Percentiles rank a stretch among this genome's conserved stretches.
phyloP scores from a whole-genome alignment of 2,329 filamentous ascomycete genomes.

The Alternaria burnsii region DNA sequence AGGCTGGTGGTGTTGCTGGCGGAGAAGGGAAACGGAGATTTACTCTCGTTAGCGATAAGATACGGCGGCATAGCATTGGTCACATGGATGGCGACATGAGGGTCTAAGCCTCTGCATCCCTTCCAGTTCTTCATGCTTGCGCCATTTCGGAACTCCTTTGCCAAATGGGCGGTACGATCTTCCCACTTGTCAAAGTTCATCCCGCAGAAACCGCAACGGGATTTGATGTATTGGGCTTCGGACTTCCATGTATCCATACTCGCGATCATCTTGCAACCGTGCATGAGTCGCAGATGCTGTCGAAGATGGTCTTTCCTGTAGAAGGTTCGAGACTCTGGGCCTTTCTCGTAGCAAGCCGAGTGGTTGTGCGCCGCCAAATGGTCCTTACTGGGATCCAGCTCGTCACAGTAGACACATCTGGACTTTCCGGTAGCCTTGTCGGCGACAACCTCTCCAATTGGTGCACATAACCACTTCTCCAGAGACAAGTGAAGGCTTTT shows the following conservation, averaged over 20 bases:
- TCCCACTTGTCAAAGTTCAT: slow-evolving; percentile 60
- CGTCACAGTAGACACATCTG: slow-evolving; percentile 67
- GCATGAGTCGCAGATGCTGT: slow-evolving; percentile 68
- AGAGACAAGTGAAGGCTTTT: slow-evolving; percentile 51
- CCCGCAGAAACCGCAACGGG: slow-evolving; percentile 64
- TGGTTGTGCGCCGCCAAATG: slow-evolving; percentile 70
- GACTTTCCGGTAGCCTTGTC: slow-evolving; percentile 65
- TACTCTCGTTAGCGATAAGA: slow-evolving; percentile 59
- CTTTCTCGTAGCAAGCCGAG: slow-evolving; percentile 71
- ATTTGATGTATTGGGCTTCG: slow-evolving; percentile 62
- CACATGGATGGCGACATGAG: slow-evolving; percentile 58
- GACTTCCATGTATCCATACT: slow-evolving; percentile 72
- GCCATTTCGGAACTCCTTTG: slow-evolving; percentile 64
- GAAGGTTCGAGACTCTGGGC: slow-evolving; percentile 68
- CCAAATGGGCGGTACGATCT: slow-evolving; percentile 62
- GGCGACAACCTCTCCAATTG: slow-evolving; percentile 64
- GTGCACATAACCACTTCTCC: slow-evolving; percentile 63
- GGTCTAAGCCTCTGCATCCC: slow-evolving; percentile 63
- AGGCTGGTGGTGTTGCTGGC: slow-evolving; percentile 50
- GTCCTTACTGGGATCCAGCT: slow-evolving; percentile 61
- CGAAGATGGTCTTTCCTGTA: slow-evolving; percentile 70
- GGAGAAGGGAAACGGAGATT: slow-evolving; percentile 58
- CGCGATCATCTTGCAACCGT: slow-evolving; percentile 67
- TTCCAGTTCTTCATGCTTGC: slow-evolving; percentile 64
- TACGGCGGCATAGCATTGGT: slow-evolving; percentile 63